Conservation (phyloP, 345 rosid species). For the Zanthoxylum bungeanum region DNA sequence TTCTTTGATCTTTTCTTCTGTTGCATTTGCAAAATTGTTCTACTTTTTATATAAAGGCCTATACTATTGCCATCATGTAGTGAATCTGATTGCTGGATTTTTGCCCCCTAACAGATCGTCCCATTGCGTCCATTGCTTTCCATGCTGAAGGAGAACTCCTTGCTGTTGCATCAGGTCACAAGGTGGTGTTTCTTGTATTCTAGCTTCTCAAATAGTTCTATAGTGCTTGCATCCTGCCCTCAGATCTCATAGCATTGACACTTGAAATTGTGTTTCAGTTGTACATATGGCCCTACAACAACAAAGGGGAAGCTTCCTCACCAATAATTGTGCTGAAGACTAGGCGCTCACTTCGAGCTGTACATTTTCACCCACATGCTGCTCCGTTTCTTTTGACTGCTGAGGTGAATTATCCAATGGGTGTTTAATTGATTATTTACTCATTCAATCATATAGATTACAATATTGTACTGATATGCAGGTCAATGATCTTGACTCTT, state of each 20-base stretch:
- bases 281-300: conserved; percentile 70
- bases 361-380: conserved; percentile 79
- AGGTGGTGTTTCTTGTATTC: conserved; percentile 36
- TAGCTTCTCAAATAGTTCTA: conserved; percentile 1
- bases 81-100: conserved; percentile 9
- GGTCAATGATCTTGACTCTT: conserved; percentile 87
- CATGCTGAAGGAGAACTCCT: conserved; percentile 79
- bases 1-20: background rate
- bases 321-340: conserved; percentile 70
- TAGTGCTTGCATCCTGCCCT: conserved; percentile 1
- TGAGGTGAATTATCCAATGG: conserved; percentile 53
- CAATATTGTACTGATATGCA: conserved; percentile 57
- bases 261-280: conserved; percentile 37
- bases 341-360: conserved; percentile 79
- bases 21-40: conserved; percentile 2
- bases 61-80: background rate
- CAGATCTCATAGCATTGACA: conserved; percentile 13
- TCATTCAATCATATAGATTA: conserved; percentile 30
- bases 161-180: conserved; percentile 88
- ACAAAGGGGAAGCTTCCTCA: conserved; percentile 54
- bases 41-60: background rate
- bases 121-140: conserved; percentile 87
- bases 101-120: conserved; percentile 46
- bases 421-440: conserved; percentile 21
- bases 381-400: conserved; percentile 83